Base-by-base conservation (phyloP, 495 filamentous ascomycete genomes). In the Schizothecium vesticola region DNA sequence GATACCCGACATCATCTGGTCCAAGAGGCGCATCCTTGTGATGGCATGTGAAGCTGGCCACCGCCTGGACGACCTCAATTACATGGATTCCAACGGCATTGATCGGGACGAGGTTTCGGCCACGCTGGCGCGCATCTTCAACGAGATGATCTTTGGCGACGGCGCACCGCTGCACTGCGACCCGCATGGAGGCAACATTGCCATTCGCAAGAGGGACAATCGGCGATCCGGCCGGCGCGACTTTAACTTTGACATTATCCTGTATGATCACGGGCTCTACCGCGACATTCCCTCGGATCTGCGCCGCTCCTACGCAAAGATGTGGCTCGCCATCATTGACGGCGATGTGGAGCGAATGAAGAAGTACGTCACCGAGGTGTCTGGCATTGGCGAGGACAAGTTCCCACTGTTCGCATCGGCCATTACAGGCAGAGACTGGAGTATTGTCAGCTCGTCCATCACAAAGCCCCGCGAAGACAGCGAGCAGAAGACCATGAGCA, bases 241-340 rank as follows among this genome's bases (percentile, higher is more conserved):
- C n/a, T 74, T 79, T 29, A 97, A 97, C 75, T 99, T 99, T 73
- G 96, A 99, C 73, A 90, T 99, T 69, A 91, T 99, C 69, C 86
- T 99, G n/a, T 97, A 97, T 77, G 96, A 99, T 73, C 96, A 99
- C 78, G 96, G 96, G 1, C 83, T 99, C 3, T 99, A 99, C 79
- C 91, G 96, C 56, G 92, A 94, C 73, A 98, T 99, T 69, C 92
- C 93, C 12, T 81, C 83, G 28, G 79, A 88, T 8, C 79, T 97
- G 3, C 89, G 92, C 62, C 87, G 93, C 11, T 91, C 89, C 60
- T 99, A 99, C 76, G 96, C 96, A 56, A 97, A 98, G 79, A 87
- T 99, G 72, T 99, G 96, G 96, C 86, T 99, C 1, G 93, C 96
- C 1, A 91, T 99, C 19, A 90, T 99, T 64, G 91, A 98, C 69